phyloP scores from a whole-genome alignment of 73 alveolate species.

The Paraurostyla sp. region DNA sequence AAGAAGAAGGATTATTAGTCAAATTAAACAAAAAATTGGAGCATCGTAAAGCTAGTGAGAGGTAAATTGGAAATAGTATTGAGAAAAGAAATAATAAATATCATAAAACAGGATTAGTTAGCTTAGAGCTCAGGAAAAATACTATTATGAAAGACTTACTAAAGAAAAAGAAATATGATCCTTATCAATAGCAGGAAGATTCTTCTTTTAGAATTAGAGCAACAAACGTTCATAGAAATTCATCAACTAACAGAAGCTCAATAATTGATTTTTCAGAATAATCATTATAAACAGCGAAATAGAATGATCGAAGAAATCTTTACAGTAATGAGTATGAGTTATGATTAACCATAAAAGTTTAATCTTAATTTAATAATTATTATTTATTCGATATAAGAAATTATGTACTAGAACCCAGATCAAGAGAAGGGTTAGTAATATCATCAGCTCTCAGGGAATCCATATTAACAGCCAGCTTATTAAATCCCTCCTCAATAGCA shows the following conservation, averaged over 20 bases:
- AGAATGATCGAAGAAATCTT: background rate
- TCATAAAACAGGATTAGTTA: background rate
- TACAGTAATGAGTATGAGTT: background rate
- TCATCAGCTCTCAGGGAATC: no score
- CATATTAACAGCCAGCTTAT: no score
- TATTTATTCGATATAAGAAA: no score
- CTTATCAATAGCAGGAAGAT: no score
- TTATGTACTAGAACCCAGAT: no score
- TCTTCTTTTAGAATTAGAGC: background rate
- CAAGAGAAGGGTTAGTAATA: no score
- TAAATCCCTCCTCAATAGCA: no score
- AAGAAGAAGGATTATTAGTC: background rate
- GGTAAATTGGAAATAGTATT: background rate
- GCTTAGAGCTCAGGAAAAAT: background rate
- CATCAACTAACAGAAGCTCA: background rate
- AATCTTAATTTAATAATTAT: no score
- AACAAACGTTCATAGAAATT: background rate
- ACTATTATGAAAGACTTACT: background rate
- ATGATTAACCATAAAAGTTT: no score
- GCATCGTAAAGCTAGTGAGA: no score
- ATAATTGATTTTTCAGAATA: background rate
- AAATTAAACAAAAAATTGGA: background rate
- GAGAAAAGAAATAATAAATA: background rate
- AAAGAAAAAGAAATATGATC: background rate
- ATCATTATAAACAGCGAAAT: background rate